Conservation (phyloP, 1,284 basidiomycete species). For the Marasmius tenuissimus region DNA sequence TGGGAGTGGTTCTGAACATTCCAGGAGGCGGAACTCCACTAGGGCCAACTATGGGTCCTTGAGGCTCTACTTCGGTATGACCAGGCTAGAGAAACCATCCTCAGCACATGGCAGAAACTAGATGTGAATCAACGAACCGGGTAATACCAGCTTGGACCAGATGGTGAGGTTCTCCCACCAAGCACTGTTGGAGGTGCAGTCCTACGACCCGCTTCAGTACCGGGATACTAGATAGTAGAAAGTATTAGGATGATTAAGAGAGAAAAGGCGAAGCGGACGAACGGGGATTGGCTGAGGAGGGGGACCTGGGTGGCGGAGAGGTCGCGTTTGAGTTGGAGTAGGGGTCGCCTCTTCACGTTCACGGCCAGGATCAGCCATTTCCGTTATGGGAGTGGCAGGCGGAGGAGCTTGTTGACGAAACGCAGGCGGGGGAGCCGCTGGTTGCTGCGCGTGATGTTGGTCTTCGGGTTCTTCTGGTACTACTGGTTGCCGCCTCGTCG, state of each 20-base stretch:
- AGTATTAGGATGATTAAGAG: background rate
- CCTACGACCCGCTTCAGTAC: background rate
- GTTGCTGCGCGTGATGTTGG: background rate
- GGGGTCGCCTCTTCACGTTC: background rate
- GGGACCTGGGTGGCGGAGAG: background rate
- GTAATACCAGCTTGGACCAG: background rate
- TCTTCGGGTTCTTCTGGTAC: background rate
- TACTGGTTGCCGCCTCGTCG: background rate
- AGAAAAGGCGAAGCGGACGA: background rate
- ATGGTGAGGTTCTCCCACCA: background rate
- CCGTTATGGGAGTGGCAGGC: background rate
- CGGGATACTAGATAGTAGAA: background rate
- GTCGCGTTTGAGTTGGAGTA: background rate
- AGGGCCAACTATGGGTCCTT: background rate
- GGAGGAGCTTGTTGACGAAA: background rate
- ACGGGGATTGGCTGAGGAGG: background rate
- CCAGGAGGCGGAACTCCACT: conserved; percentile 1
- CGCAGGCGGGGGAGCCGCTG: background rate
- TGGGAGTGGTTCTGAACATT: background rate
- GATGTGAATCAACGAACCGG: background rate
- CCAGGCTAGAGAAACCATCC: background rate
- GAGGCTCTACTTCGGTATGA: background rate
- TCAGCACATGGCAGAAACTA: background rate
- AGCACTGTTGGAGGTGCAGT: background rate
- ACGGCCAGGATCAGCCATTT: background rate